phyloP scores from a whole-genome alignment of 2,329 filamentous ascomycete genomes.

The Mycosphaerella sp. region DNA sequence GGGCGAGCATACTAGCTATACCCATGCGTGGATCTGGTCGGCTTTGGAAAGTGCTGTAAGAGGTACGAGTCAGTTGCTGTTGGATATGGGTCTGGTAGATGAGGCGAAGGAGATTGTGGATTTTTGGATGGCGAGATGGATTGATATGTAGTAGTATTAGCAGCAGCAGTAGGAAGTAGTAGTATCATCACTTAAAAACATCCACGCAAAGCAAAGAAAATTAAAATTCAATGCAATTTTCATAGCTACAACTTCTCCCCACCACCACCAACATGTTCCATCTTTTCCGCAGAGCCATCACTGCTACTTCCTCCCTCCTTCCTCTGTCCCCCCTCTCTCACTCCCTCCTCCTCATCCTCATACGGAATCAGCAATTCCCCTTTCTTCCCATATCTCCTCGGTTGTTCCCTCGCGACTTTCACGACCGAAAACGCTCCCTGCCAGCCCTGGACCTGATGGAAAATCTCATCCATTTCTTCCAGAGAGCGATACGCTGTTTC shows the following conservation, averaged over 20 bases:
- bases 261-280: constrained; percentile 1
- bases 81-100: constrained; percentile 61
- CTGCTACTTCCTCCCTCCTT: constrained; percentile 9
- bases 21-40: constrained; percentile 64
- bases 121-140: constrained; percentile 66
- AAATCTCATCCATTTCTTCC: constrained; percentile 60
- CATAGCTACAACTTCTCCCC: no score
- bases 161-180: background rate
- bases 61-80: constrained; percentile 57
- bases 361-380: constrained; percentile 53
- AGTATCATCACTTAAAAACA: no score
- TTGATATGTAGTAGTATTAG: constrained; percentile 38
- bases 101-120: constrained; percentile 60
- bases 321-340: constrained; percentile 7
- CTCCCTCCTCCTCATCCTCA: constrained; percentile 35
- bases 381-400: constrained; percentile 53
- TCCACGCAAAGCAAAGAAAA: no score
- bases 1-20: constrained; percentile 62
- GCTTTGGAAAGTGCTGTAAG: constrained; percentile 63
- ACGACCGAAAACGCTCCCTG: constrained; percentile 55
- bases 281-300: constrained; percentile 7
- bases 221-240: no score
- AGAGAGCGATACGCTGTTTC: constrained; percentile 59
- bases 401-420: constrained; percentile 46
- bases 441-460: constrained; percentile 26